Conservation (phyloP, 441 rosid species). For the Metrosideros polymorpha region DNA sequence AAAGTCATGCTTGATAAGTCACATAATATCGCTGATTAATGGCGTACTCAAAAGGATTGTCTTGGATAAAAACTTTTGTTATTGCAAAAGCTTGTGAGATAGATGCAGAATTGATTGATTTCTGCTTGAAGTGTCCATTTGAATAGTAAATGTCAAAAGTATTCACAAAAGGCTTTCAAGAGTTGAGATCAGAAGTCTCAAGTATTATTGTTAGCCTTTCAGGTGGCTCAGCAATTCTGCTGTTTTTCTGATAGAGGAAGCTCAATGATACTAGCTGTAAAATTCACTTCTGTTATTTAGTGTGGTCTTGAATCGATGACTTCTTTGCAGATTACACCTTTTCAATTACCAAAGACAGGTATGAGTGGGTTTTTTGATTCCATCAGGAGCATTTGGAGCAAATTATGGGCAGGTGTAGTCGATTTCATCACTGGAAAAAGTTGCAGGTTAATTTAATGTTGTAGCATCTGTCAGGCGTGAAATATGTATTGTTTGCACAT, state of each 20-base stretch:
- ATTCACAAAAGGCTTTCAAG: background rate
- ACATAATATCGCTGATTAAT: background rate
- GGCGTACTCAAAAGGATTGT: background rate
- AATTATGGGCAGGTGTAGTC: constrained; percentile 54
- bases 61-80: background rate
- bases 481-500: background rate
- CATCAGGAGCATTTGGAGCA: constrained; percentile 41
- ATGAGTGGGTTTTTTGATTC: constrained; percentile 64
- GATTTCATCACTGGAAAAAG: constrained; percentile 74
- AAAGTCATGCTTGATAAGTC: background rate
- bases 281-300: background rate
- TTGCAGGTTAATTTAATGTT: constrained; percentile 40
- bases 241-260: background rate
- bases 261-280: background rate
- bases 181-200: background rate
- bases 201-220: background rate
- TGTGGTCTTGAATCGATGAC: background rate
- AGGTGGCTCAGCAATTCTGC: background rate
- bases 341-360: constrained; percentile 49
- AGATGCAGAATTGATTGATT: background rate
- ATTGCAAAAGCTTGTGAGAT: background rate
- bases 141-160: background rate
- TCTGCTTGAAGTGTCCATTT: background rate
- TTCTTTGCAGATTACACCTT: constrained; percentile 51
- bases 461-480: background rate